A percentile compares a stretch with the other conserved stretches of the same genome.
Conservation (phyloP, 371 early-diverging fungal species). For the Syncephalastrum sp. region DNA sequence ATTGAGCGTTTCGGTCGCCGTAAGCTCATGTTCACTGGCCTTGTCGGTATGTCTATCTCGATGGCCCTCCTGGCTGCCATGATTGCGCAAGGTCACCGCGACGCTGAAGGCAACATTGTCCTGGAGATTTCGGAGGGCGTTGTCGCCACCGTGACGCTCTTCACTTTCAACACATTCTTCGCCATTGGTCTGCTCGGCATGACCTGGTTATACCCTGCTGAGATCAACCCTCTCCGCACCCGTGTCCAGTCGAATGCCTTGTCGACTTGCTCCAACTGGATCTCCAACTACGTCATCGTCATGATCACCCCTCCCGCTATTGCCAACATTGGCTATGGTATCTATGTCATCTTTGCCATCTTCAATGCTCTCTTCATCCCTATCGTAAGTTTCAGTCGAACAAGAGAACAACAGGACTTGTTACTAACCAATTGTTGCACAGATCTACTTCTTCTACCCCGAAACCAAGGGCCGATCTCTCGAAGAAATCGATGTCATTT, state of each 20-base stretch:
- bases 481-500: conserved; percentile 55
- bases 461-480: conserved; percentile 76
- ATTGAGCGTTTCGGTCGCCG: too few species aligned
- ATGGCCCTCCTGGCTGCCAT: too few species aligned
- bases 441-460: conserved; percentile 56
- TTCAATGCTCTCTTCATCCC: conserved; percentile 32
- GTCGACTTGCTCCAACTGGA: conserved; percentile 63
- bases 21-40: too few species aligned
- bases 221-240: conserved; percentile 43
- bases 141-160: too few species aligned
- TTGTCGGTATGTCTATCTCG: too few species aligned
- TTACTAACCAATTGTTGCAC: too few species aligned
- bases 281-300: conserved; percentile 39
- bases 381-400: conserved; percentile 2
- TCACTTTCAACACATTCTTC: conserved; percentile 42
- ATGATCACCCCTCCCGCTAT: conserved; percentile 28
- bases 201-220: conserved; percentile 49
- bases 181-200: conserved; percentile 59
- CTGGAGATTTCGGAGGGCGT: too few species aligned
- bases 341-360: conserved; percentile 45
- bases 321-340: conserved; percentile 33
- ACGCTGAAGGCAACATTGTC: conserved; percentile 12
- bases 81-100: too few species aligned
- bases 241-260: conserved; percentile 32
- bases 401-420: too few species aligned